Conservation (phyloP, 257 asterid genomes). For the Lycium barbarum region DNA sequence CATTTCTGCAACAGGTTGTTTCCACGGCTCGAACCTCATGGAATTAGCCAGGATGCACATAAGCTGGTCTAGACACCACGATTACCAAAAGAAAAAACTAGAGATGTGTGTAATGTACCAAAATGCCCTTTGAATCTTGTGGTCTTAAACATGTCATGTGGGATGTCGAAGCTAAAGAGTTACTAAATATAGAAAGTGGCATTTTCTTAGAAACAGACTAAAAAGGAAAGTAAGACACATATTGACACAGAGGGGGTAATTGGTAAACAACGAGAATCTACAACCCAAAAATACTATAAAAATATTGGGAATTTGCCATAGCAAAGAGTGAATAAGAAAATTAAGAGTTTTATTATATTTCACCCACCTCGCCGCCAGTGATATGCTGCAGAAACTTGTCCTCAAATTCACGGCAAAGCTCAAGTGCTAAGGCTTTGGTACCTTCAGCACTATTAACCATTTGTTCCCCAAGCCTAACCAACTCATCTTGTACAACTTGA, state of each 20-base stretch:
- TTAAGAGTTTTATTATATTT: background rate
- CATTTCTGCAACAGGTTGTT: too few relatives aligned
- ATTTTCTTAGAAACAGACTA: background rate
- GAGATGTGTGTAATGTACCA: background rate
- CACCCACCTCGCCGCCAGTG: slow-evolving; percentile 82
- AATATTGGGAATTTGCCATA: background rate
- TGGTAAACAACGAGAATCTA: background rate
- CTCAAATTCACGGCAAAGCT: slow-evolving; percentile 99
- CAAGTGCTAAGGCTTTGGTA: slow-evolving; percentile 93
- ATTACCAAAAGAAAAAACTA: background rate
- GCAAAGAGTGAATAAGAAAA: slow-evolving; percentile 22
- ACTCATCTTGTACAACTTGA: slow-evolving; percentile 93
- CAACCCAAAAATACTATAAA: background rate
- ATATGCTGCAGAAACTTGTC: slow-evolving; percentile 98
- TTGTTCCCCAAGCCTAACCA: slow-evolving; percentile 90
- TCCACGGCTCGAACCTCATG: background rate
- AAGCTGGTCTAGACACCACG: background rate
- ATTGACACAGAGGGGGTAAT: background rate
- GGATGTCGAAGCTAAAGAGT: background rate
- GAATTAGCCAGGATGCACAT: background rate
- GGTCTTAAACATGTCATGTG: background rate
- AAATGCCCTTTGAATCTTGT: background rate
- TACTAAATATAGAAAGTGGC: background rate
- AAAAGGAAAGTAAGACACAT: background rate
- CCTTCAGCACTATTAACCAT: slow-evolving; percentile 95